These are phyloP conservation scores for Cyberlindnera xishuangbannaensis DNA, from an alignment of 805 yeast species.

Conservation along the genomic window DNA sequence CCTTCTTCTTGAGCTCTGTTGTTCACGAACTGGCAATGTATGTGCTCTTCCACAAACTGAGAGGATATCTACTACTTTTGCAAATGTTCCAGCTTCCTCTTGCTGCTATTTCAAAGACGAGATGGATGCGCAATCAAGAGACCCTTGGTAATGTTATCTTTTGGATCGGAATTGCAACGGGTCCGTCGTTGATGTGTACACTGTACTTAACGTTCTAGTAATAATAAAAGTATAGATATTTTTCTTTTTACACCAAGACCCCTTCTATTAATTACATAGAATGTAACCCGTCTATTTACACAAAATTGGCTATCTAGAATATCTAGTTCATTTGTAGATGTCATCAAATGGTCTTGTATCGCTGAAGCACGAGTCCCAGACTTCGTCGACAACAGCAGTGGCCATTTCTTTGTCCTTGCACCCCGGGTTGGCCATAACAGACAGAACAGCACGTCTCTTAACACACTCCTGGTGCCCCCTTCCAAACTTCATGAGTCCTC, in stretches of 20 bases:
- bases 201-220: slow-evolving; percentile 67
- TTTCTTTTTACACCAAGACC: neutral
- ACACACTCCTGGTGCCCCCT: slow-evolving; percentile 91
- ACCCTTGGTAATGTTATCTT: slow-evolving; percentile 75
- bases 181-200: slow-evolving; percentile 85
- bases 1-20: slow-evolving; percentile 72
- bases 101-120: slow-evolving; percentile 55
- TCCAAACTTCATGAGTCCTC: slow-evolving; percentile 48
- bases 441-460: slow-evolving; percentile 76
- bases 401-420: slow-evolving; percentile 75
- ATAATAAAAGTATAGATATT: slow-evolving; percentile 1
- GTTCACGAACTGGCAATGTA: slow-evolving; percentile 93
- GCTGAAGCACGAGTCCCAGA: slow-evolving; percentile 87
- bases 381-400: slow-evolving; percentile 71
- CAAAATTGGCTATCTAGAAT: too few relatives aligned
- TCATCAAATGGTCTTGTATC: slow-evolving; percentile 96
- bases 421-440: slow-evolving; percentile 81
- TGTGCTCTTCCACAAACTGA: slow-evolving; percentile 68
- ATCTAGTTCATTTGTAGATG: slow-evolving; percentile 48
- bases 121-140: slow-evolving; percentile 46
- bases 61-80: slow-evolving; percentile 73
- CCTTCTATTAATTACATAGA: neutral
- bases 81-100: slow-evolving; percentile 90
- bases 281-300: neutral
- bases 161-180: slow-evolving; percentile 88